Evolutionary conservation across 768 basidiomycete species (phyloP), one percentile per base, ranked within the genome.

Genomic region (Xerocomellus chrysenteron): DNA sequence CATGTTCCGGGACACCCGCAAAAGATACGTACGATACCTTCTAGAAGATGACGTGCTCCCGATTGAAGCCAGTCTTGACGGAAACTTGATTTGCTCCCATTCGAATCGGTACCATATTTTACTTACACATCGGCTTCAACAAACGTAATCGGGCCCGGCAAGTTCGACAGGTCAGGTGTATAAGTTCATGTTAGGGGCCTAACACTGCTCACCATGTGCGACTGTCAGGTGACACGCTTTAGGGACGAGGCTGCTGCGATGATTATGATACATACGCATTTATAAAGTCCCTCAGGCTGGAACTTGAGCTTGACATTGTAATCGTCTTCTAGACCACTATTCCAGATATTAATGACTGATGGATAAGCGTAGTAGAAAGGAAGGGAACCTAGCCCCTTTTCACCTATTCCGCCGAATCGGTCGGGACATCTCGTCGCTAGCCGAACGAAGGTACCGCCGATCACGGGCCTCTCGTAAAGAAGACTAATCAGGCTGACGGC

Each of bases 401-500:
- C 6, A 28, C 13, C 1, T n/a, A 16, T 59, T 50, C 56, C 37
- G 42, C 66, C 66, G 63, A 58, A 50, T 54, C 46, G 33, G 50
- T 53, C 66, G 58, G 65, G 50, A 35, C 46, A 52, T 62, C 47
- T 45, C 12, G 50, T 56, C 47, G 39, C 43, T 35, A 47, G 36
- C 33, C 35, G 56, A 39, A 26, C 39, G 21, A 49, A 50, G 59
- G 47, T 32, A 58, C 65, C 66, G 63, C 58, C 54, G 56, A 67
- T 68, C 63, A 63, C 66, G 66, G 65, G 52, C 14, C 19, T 54
- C 36, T 42, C 46, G 56, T 52, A 56, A 56, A 56, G 52, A 54
- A 56, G 26, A 47, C n/a, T 5, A 39, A 36, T 45, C n/a, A 28
- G 30, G 8, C 0, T 21, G 19, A 41, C 13, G 36, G 17, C 24